A percentile compares a stretch with the other conserved stretches of the same genome.
These are phyloP conservation scores for Aspergillus uvarum DNA, from an alignment of 2,329 filamentous ascomycete genomes.

Conservation along the genomic window DNA sequence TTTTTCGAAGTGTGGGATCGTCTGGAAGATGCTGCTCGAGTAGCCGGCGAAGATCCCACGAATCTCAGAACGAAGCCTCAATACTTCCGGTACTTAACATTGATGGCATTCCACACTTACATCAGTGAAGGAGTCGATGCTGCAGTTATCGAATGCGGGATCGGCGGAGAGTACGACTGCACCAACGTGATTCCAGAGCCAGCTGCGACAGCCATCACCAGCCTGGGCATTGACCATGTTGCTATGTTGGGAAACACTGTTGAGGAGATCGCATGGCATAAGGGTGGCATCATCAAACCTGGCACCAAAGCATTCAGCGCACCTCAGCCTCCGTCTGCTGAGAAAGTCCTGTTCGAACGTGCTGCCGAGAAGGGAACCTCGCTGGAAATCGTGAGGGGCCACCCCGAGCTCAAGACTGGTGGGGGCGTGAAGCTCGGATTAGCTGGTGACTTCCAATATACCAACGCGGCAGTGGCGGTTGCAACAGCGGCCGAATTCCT, in stretches of 20 bases:
- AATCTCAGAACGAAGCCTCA: conserved; percentile 69
- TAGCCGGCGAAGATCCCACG: conserved; percentile 54
- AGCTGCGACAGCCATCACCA: conserved; percentile 71
- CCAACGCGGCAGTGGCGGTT: conserved; percentile 62
- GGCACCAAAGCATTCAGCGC: conserved; percentile 64
- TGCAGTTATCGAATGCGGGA: conserved; percentile 88
- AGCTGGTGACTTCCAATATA: conserved; percentile 62
- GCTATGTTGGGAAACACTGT: conserved; percentile 76
- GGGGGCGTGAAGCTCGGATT: conserved; percentile 56
- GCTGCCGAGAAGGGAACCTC: conserved; percentile 52
- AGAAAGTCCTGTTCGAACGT: conserved; percentile 57
- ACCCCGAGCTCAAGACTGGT: conserved; percentile 46
- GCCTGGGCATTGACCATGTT: conserved; percentile 81
- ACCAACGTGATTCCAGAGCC: conserved; percentile 80
- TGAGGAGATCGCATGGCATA: conserved; percentile 87
- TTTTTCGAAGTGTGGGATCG: conserved; percentile 84
- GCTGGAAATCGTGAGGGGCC: conserved; percentile 50
- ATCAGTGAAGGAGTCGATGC: conserved; percentile 70
- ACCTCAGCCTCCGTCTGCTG: conserved; percentile 55
- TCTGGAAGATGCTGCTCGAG: conserved; percentile 54
- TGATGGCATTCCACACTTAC: conserved; percentile 85
- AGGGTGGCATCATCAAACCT: conserved; percentile 79
- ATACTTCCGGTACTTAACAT: conserved; percentile 88
- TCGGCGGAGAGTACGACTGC: conserved; percentile 89
- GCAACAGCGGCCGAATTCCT: conserved; percentile 48